Base-by-base conservation (phyloP, 148 eudicot species). In the Limonium bicolor region DNA sequence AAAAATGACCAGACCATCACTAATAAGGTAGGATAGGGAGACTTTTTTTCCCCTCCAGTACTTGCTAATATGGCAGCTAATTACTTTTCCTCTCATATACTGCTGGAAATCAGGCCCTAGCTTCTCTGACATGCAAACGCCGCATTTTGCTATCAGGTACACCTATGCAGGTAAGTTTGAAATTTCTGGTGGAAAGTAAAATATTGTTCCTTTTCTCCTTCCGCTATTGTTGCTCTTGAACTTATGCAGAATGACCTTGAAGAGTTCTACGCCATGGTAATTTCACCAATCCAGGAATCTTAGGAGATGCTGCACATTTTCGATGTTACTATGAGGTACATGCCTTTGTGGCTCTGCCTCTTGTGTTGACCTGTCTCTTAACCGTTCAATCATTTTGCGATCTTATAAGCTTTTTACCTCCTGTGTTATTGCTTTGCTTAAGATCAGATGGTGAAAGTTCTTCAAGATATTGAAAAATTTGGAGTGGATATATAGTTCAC, bases 1-100 rank as follows among this genome's bases (percentile, higher is more conserved):
- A 92, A 92, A 61, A 92, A 92, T 74, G 95, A 78, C 39, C 99
- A 92, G 69, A 92, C 99, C 10, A 49, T 81, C 48, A 92, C 99
- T 11, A 85, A 92, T 68, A 64, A 59, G 71, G 99, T 85, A 71
- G 68, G 93, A 39, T n/a, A 51, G 34, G 13, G 15, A 32, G 50
- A 29, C 6, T 6, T 4, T 45, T 2, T 40, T 41, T 54, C 36
- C 28, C 7, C 23, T 13, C 4, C 34, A 8, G 12, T 8, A 27
- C 25, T 14, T 12, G 34, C 10, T 20, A 33, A 46, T 3, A 20
- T 4, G 6, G 11, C 29, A 21, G 3, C 12, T 17, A 22, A 12
- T 35, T 15, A 5, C 7, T 23, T 7, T 20, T 29, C 20, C 21
- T 20, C 18, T 43, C 27, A 39, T 37, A 22, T 11, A 14, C 10